Conservation (phyloP, 768 basidiomycete species). For the Leucocoprinus sp. region DNA sequence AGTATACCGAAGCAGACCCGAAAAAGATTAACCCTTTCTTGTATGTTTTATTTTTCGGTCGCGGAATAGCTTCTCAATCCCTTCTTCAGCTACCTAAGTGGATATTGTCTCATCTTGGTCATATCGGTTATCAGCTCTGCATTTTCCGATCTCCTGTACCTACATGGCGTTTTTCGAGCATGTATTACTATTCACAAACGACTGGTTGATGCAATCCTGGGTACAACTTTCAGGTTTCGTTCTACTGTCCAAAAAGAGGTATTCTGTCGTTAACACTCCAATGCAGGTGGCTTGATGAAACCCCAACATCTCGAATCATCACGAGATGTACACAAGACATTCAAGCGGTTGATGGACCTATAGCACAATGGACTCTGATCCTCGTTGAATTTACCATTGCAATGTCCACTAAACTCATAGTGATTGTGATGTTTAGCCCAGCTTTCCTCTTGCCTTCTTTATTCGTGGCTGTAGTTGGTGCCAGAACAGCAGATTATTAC, state of each 20-base stretch:
- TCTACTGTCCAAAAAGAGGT: not conserved
- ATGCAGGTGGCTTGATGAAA: slow-evolving; percentile 40
- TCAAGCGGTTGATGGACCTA: slow-evolving; percentile 41
- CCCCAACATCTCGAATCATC: slow-evolving; percentile 46
- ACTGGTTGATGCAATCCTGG: slow-evolving; percentile 45
- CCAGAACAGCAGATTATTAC: slow-evolving; percentile 35
- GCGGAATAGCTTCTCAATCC: slow-evolving; percentile 17
- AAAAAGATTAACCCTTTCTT: slow-evolving; percentile 21
- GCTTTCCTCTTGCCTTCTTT: slow-evolving; percentile 39
- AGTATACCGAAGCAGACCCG: slow-evolving; percentile 20
- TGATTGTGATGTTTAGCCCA: slow-evolving; percentile 37
- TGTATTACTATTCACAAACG: slow-evolving; percentile 44
- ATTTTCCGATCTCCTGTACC: slow-evolving; percentile 28
- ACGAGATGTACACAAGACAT: slow-evolving; percentile 64
- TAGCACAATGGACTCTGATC: slow-evolving; percentile 21
- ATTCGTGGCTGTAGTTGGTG: slow-evolving; percentile 33
- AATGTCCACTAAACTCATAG: slow-evolving; percentile 35
- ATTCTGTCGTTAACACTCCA: not conserved
- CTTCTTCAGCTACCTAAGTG: slow-evolving; percentile 35
- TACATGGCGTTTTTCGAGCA: slow-evolving; percentile 44
- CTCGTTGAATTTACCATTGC: slow-evolving; percentile 23
- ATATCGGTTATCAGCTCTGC: slow-evolving; percentile 21
- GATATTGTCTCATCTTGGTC: slow-evolving; percentile 15
- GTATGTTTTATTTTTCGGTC: slow-evolving; percentile 28
- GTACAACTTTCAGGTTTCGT: slow-evolving; percentile 50